Base-by-base conservation (phyloP, 768 basidiomycete species). In the Saitozyma sp. region DNA sequence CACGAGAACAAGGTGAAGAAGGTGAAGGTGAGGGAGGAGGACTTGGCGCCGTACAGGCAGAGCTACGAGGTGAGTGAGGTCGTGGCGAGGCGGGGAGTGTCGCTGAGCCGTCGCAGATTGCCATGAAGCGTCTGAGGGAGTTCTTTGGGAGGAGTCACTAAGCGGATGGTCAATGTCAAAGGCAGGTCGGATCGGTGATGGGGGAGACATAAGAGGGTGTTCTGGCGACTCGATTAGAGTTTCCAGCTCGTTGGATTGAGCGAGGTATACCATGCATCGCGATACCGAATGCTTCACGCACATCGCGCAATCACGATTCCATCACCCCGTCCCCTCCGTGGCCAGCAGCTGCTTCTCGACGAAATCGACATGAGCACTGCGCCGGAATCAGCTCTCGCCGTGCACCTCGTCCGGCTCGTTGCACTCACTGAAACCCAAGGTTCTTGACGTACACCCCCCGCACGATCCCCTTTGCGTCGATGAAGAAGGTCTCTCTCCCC, bases 1-100 rank as follows among this genome's bases (percentile, higher is more conserved):
- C 91, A 92, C 72, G 80, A 89, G 46, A 81, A 84, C 5, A 84
- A 83, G 66, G 83, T 96, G 17, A 88, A 88, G 77, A 86, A 86
- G 68, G 58, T 90, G 65, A 85, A 85, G 65, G 82, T 93, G 2
- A 77, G 82, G 45, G 87, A 87, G 52, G 83, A 83, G 56, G 88
- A 89, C 20, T 78, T 89, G 5, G 83, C 80, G 16, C 78, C 83
- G 13, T 80, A 92, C 40, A 73, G 80, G 52, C 79, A 83, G 50
- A 81, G 82, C 60, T 96, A 96, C 75, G 87, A 89, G 82, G 91
- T 90, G 54, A 61, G 80, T 73, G 19, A 11, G 14, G 50, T 8
- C 10, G 9, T 42, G 6, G 16, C 17, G 41, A 19, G 3, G 14
- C 10, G 17, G 2, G 37, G 14, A 2, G 16, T 37, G 46, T 19